Base-by-base conservation (phyloP, 768 basidiomycete genomes). In the Cystobasidium ongulense region DNA sequence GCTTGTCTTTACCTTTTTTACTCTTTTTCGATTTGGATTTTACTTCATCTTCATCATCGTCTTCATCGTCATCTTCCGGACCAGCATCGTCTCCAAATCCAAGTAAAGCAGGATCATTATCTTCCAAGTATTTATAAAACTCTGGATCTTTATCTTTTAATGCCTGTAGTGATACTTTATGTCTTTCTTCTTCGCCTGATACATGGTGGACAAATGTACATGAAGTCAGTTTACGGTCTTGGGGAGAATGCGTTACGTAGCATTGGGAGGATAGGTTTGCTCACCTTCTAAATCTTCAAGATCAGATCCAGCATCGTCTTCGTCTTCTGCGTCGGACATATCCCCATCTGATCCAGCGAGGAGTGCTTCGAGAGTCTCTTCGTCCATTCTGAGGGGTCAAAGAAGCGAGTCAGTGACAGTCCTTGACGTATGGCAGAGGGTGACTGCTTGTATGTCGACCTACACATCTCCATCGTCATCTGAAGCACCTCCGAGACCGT, bases 131-230 rank as follows among this genome's bases (percentile, higher is more conserved):
- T 66, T 94, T 92, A 88, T 87, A 99, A 83, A 98, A 99, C 79
- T 96, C 95, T n/a, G 95, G 95, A 81, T 99, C 95, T 80, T 92
- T 92, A 81, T 95, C 90, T 0, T 91, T 91, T 39, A 99, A 86
- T 79, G 90, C 88, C 43, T 90, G 88, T 17, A 99, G 85, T 70
- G 95, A 90, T 54, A 87, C 81, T 74, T 92, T 82, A 83, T 97
- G 95, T 3, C 84, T 81, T 65, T 84, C 83, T 27, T 89, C 91
- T 71, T 90, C 89, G 66, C 89, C 90, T 88, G 80, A 76, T 67
- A 61, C 74, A 46, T 27, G 63, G 13, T 17, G 17, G 39, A 7
- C 7, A 17, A 39, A 39, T 39, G 17, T 25, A 15, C 25, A 59
- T 15, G 18, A 72, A 75, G 1, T 10, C 5, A 65, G 43, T 5